Base-by-base conservation (phyloP, 2,329 filamentous ascomycete species). In the Gaeumannomyces tritici region DNA sequence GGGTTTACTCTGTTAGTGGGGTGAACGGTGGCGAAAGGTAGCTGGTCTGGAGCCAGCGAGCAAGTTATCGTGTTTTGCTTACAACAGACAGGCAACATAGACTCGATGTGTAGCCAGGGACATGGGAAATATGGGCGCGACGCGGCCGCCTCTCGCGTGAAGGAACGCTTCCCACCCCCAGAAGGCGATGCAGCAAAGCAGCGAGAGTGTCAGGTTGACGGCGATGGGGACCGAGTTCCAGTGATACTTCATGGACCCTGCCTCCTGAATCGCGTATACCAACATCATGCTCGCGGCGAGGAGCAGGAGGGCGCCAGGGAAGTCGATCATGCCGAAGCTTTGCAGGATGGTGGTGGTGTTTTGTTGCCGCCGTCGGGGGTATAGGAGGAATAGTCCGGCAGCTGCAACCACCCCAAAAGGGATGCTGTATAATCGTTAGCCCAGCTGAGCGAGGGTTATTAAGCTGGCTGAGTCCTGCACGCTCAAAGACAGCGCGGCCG, bases 211-310 rank as follows among this genome's bases (percentile, higher is more conserved):
- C 21, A 87, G 70, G 18, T 80, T 75, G 18, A 73, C 68, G 57
- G 85, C 70, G 4, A 86, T 81, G n/a, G 77, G 71, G 0, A 77
- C 75, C 58, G 79, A 82, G 29, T 73, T 71, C 84, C 84, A 87
- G 1, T 73, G 67, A 62, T 78, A 80, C 0, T 76, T 77, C 55
- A 79, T 77, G 0, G 82, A 79, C 0, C 82, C 83, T 3, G 78
- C 84, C 66, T 86, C 80, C 64, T 86, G 81, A 26, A 87, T 70
- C 1, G 80, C 79, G 64, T 82, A 83, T 0, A 87, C 78, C 1
- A 86, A 70, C 7, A 85, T 74, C 1, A 82, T 76, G 1, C 81
- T 84, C 54, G 80, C 81, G 4, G 73, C 72, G 3, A 86, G 71
- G 9, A 86, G 75, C 1, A 82, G 73, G 2, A 77, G 2, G 4